Evolutionary conservation across 2,329 filamentous ascomycete species (phyloP).

Genomic region (Lasiodiplodia sp.): DNA sequence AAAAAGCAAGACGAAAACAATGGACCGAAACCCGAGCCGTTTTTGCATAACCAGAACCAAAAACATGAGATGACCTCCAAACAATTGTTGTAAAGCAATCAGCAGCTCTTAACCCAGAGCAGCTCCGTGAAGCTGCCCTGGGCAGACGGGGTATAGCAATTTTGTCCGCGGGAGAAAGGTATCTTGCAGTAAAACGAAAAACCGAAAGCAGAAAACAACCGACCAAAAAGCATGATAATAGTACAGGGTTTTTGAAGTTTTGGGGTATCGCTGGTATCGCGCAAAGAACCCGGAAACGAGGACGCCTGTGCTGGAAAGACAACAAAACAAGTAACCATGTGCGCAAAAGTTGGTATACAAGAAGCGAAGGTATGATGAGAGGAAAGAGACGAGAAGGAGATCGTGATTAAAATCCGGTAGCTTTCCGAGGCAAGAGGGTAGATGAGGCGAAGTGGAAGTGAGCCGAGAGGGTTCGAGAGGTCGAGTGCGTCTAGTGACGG

Average conservation of each 20-base stretch:
- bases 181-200: constrained; percentile 13
- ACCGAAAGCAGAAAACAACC: constrained; percentile 1
- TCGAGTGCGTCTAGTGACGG: not conserved
- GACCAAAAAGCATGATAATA: constrained; percentile 8
- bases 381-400: not conserved
- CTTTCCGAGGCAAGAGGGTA: constrained; percentile 3
- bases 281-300: constrained; percentile 23
- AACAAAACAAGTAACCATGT: constrained; percentile 1
- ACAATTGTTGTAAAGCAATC: constrained; percentile 27
- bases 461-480: constrained; percentile 7
- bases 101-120: constrained; percentile 20
- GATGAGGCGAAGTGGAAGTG: constrained; percentile 5
- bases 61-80: constrained; percentile 28
- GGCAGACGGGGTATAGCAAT: constrained; percentile 42
- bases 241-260: constrained; percentile 27
- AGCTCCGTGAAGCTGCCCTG: not conserved
- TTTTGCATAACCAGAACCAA: constrained; percentile 23
- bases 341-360: constrained; percentile 17
- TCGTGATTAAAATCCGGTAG: constrained; percentile 23
- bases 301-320: constrained; percentile 22
- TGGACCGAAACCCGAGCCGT: constrained; percentile 17
- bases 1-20: constrained; percentile 24
- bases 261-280: constrained; percentile 27
- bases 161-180: constrained; percentile 31
- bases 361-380: constrained; percentile 19